phyloP scores from a whole-genome alignment of 2,329 filamentous ascomycete genomes.

The Cordyceps cicadae region DNA sequence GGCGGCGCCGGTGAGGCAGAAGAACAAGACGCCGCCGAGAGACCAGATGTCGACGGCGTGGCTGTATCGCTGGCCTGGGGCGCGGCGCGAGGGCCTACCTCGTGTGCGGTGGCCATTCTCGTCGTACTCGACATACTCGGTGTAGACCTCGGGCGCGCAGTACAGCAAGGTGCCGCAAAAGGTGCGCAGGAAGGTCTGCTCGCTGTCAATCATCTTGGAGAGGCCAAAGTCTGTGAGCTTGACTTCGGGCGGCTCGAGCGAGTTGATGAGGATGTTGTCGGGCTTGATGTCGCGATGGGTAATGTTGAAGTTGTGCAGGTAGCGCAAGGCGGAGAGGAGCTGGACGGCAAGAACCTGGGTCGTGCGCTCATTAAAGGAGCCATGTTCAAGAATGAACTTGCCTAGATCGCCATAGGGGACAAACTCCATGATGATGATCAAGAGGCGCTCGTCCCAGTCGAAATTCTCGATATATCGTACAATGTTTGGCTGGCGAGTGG shows the following conservation, averaged over 20 bases:
- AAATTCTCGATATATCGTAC: conserved; percentile 86
- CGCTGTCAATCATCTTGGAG: conserved; percentile 85
- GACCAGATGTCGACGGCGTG: conserved; percentile 97
- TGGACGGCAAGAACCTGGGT: conserved; percentile 67
- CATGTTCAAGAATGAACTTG: conserved; percentile 55
- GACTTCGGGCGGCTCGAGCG: conserved; percentile 63
- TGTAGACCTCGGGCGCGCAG: conserved; percentile 94
- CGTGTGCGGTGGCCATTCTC: conserved; percentile 56
- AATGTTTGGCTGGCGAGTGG: conserved; percentile 59
- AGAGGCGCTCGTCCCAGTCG: conserved; percentile 70
- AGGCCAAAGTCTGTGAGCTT: conserved; percentile 96
- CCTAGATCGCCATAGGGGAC: conserved; percentile 77
- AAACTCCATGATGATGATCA: conserved; percentile 97
- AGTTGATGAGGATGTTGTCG: conserved; percentile 86
- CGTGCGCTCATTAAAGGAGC: conserved; percentile 56
- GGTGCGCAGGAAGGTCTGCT: conserved; percentile 87
- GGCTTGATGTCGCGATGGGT: conserved; percentile 99
- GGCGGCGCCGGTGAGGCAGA: conserved; percentile 67
- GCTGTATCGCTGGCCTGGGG: conserved; percentile 61
- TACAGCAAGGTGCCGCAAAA: conserved; percentile 96
- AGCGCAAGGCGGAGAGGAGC: conserved; percentile 72
- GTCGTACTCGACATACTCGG: conserved; percentile 60
- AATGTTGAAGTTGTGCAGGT: conserved; percentile 80
- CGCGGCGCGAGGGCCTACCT: conserved; percentile 55
- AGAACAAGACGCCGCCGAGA: conserved; percentile 84